A percentile compares a stretch with the other conserved stretches of the same genome.
These are phyloP conservation scores for Schizophyllum amplum DNA, from an alignment of 1,284 basidiomycete genomes.

Conservation along the genomic window DNA sequence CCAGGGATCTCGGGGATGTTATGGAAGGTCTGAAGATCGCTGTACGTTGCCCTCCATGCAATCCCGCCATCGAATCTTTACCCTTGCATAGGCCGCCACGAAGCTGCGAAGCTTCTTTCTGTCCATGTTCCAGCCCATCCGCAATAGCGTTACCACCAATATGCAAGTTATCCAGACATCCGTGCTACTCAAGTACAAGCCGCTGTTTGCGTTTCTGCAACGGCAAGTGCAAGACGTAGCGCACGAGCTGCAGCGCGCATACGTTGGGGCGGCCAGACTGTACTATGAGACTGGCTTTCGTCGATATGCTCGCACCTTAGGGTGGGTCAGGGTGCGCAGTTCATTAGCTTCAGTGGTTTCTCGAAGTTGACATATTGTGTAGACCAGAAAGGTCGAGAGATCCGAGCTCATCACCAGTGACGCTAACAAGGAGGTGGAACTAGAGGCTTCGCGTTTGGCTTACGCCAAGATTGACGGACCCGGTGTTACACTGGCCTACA, in stretches of 20 bases:
- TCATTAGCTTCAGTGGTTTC: background rate
- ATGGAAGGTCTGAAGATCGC: constrained; percentile 82
- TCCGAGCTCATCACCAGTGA: constrained; percentile 47
- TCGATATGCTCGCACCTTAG: constrained; percentile 79
- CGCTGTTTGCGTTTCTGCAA: constrained; percentile 82
- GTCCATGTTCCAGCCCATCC: constrained; percentile 75
- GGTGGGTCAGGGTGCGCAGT: constrained; percentile 58
- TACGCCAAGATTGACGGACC: constrained; percentile 74
- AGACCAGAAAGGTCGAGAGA: constrained; percentile 59
- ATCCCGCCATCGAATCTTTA: background rate
- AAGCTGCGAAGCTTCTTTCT: constrained; percentile 89
- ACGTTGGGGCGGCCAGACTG: constrained; percentile 75
- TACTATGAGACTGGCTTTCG: constrained; percentile 97
- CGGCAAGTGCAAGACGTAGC: constrained; percentile 80
- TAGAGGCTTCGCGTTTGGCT: constrained; percentile 50
- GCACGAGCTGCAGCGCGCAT: constrained; percentile 84
- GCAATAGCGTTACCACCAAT: constrained; percentile 82
- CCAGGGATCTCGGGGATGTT: constrained; percentile 75
- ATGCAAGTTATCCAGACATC: constrained; percentile 90
- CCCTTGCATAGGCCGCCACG: constrained; percentile 58
- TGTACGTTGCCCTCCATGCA: constrained; percentile 33
- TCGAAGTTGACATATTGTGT: constrained; percentile 2
- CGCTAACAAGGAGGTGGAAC: constrained; percentile 27
- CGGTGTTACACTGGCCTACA: constrained; percentile 72
- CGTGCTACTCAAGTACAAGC: constrained; percentile 77